Evolutionary conservation across 1,139 yeast species (phyloP).

Genomic region (Casaregolazyma suthepensis): DNA sequence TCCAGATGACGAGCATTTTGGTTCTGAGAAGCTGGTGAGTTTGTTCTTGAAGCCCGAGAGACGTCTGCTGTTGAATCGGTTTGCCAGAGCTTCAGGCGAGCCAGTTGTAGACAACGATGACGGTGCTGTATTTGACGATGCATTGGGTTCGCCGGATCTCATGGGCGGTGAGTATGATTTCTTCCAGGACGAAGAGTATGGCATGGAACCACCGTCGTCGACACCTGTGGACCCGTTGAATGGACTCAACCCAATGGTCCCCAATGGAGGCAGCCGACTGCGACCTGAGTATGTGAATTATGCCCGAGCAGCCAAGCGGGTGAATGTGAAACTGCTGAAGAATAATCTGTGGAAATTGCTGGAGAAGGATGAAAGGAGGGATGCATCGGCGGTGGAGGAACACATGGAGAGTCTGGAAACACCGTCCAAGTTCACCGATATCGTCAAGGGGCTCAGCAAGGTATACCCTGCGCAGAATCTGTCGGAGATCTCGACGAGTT

Average conservation of each 20-base stretch:
- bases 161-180: slow-evolving; percentile 38
- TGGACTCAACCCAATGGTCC: neutral
- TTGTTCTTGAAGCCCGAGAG: slow-evolving; percentile 63
- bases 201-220: slow-evolving; percentile 2
- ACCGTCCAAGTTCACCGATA: slow-evolving; percentile 39
- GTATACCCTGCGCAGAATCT: slow-evolving; percentile 33
- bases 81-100: slow-evolving; percentile 7
- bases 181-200: slow-evolving; percentile 33
- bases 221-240: neutral
- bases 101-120: slow-evolving; percentile 1
- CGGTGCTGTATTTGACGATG: slow-evolving; percentile 42
- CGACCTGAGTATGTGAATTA: slow-evolving; percentile 65
- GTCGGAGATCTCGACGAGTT: slow-evolving; percentile 73
- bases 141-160: slow-evolving; percentile 35
- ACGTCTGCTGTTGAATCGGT: slow-evolving; percentile 12
- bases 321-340: slow-evolving; percentile 73
- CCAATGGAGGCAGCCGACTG: slow-evolving; percentile 13
- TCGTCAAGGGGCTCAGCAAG: slow-evolving; percentile 36
- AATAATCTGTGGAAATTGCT: slow-evolving; percentile 72
- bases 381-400: slow-evolving; percentile 11
- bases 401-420: slow-evolving; percentile 13
- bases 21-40: slow-evolving; percentile 60
- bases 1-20: slow-evolving; percentile 72
- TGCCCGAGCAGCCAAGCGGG: slow-evolving; percentile 77
- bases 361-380: slow-evolving; percentile 18